Percentiles rank a stretch among this genome's conserved stretches.
Conservation (phyloP, 208 protist genomes). For the Acanthamoeba sp. region DNA sequence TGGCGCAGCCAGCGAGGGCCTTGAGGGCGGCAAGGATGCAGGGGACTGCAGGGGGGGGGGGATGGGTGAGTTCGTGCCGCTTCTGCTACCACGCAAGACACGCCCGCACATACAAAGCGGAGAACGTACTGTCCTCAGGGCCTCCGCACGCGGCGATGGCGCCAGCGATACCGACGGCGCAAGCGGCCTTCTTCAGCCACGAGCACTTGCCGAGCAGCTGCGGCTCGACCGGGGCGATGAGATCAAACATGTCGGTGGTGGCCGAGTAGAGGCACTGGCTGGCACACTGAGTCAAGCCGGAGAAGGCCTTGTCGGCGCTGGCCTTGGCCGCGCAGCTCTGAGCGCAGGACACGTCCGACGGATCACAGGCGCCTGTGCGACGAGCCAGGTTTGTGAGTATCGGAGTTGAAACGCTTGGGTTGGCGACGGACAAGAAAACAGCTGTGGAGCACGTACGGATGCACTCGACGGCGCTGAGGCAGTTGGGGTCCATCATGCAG, state of each 20-base stretch:
- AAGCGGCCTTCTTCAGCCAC: slow-evolving; percentile 15
- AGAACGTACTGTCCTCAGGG: slow-evolving; percentile 43
- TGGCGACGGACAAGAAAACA: neutral
- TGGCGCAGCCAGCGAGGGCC: slow-evolving; percentile 3
- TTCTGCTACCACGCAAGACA: too few species aligned
- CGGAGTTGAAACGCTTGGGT: too few species aligned
- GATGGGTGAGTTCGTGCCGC: too few species aligned
- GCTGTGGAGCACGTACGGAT: neutral
- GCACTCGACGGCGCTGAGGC: neutral
- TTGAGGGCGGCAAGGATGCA: slow-evolving; percentile 25
- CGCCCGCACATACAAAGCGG: too few species aligned
- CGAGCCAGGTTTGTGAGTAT: neutral
- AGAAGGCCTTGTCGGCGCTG: neutral
- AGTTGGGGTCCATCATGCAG: neutral
- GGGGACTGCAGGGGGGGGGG: too few species aligned
- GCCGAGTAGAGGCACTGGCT: neutral
- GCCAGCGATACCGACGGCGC: neutral
- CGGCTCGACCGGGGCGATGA: neutral
- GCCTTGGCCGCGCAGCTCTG: neutral
- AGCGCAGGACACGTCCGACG: neutral
- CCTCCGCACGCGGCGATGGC: slow-evolving; percentile 11
- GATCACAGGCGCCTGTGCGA: neutral
- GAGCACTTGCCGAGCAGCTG: neutral
- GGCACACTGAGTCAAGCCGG: neutral
- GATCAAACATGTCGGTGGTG: neutral